Conservation (phyloP, 176 grass and related monocot species). For the Juncus effusus region DNA sequence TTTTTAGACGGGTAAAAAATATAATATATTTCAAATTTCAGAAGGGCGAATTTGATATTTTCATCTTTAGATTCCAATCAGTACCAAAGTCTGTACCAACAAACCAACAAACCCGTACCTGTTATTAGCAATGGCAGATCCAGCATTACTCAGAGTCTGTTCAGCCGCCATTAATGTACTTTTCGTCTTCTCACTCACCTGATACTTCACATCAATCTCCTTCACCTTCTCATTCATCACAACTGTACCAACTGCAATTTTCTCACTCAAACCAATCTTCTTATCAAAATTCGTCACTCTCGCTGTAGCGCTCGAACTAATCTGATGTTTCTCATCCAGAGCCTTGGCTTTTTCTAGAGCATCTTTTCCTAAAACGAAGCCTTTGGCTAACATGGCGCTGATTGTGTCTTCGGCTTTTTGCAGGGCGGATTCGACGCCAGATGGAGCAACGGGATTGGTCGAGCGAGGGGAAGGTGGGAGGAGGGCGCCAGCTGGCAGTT, state of each 20-base stretch:
- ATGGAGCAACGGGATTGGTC: neutral
- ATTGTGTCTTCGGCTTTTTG: constrained; percentile 61
- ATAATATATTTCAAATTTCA: too few relatives aligned
- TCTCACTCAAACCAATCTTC: constrained; percentile 67
- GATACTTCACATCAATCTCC: constrained; percentile 84
- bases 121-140: constrained; percentile 67
- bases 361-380: constrained; percentile 71
- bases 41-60: too few relatives aligned
- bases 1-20: too few relatives aligned
- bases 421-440: constrained; percentile 45
- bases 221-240: constrained; percentile 78
- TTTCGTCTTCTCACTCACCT: constrained; percentile 84
- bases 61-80: too few relatives aligned
- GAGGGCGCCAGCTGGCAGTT: constrained; percentile 44
- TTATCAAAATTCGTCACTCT: constrained; percentile 55
- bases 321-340: constrained; percentile 65
- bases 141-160: constrained; percentile 61
- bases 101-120: constrained; percentile 26
- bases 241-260: constrained; percentile 46
- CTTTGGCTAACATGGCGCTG: constrained; percentile 63
- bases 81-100: too few relatives aligned
- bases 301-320: constrained; percentile 61
- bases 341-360: constrained; percentile 66
- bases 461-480: constrained; percentile 11
- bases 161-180: constrained; percentile 63